These are phyloP conservation scores for Aspergillus sp. DNA, from an alignment of 2,329 filamentous ascomycete genomes.

Conservation along the genomic window DNA sequence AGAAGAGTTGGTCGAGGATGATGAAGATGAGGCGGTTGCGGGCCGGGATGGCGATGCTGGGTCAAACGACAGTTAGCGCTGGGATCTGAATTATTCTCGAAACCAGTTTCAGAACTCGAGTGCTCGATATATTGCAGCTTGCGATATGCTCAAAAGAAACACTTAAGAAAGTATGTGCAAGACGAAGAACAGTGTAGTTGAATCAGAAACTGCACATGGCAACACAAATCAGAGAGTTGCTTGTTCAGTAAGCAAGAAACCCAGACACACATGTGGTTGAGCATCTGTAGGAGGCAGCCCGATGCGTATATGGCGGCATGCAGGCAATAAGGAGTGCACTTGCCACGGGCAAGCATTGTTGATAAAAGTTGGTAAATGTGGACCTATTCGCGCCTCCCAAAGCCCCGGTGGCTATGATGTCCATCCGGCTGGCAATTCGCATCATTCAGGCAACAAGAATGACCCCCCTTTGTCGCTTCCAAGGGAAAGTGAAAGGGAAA, in stretches of 20 bases:
- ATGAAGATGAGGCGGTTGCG: conserved; percentile 34
- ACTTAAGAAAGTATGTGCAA: too few relatives aligned
- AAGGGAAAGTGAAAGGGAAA: neutral
- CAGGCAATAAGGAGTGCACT: neutral
- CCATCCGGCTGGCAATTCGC: neutral
- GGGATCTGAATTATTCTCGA: neutral
- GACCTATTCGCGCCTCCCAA: neutral
- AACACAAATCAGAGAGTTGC: neutral
- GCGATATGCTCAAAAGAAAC: too few relatives aligned
- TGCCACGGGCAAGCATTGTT: neutral
- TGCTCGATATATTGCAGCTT: neutral
- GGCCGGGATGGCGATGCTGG: conserved; percentile 28
- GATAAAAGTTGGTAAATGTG: neutral
- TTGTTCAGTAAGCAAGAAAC: neutral
- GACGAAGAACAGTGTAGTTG: neutral
- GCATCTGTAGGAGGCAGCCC: neutral
- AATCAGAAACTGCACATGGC: neutral
- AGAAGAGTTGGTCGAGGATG: conserved; percentile 32
- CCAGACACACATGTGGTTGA: neutral
- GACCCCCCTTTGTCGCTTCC: neutral
- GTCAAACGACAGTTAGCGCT: neutral
- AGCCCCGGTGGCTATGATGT: neutral
- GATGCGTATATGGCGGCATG: neutral
- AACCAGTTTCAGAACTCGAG: too few relatives aligned
- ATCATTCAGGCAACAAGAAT: neutral